phyloP scores from a whole-genome alignment of 2,329 filamentous ascomycete species.

The Stagonosporopsis chrysanthemi region DNA sequence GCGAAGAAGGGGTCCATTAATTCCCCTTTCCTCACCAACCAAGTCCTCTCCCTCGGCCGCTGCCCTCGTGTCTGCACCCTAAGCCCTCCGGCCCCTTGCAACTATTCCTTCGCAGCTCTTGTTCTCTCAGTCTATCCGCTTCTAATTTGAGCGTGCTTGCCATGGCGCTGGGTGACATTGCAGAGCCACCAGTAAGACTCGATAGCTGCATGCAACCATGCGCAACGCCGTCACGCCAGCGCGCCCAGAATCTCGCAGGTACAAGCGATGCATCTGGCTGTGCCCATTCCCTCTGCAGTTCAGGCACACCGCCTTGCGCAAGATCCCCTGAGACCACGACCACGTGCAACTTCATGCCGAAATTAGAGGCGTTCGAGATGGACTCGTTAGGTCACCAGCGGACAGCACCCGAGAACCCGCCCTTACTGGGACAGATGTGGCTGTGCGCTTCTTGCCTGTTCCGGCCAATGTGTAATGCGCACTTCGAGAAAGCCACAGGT shows the following conservation, averaged over 20 bases:
- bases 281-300: conserved; percentile 21
- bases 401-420: conserved; percentile 20
- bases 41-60: conserved; percentile 23
- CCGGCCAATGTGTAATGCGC: conserved; percentile 14
- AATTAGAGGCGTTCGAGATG: conserved; percentile 37
- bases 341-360: conserved; percentile 41
- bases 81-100: conserved; percentile 33
- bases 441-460: conserved; percentile 17
- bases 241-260: conserved; percentile 15
- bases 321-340: conserved; percentile 22
- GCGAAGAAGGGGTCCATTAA: conserved; percentile 25
- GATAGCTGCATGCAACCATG: conserved; percentile 28
- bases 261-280: conserved; percentile 24
- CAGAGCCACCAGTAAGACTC: conserved; percentile 17
- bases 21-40: conserved; percentile 29
- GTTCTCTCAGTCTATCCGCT: conserved; percentile 35
- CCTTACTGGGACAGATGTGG: conserved; percentile 19
- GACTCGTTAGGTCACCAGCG: conserved; percentile 26
- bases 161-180: conserved; percentile 31
- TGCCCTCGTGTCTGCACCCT: conserved; percentile 24
- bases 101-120: conserved; percentile 18
- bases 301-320: conserved; percentile 34
- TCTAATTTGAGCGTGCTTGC: conserved; percentile 32
- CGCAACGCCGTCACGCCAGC: conserved; percentile 35
- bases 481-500: conserved; percentile 11